Conservation (phyloP, 2,329 filamentous ascomycete species). For the Cercospora sesami region DNA sequence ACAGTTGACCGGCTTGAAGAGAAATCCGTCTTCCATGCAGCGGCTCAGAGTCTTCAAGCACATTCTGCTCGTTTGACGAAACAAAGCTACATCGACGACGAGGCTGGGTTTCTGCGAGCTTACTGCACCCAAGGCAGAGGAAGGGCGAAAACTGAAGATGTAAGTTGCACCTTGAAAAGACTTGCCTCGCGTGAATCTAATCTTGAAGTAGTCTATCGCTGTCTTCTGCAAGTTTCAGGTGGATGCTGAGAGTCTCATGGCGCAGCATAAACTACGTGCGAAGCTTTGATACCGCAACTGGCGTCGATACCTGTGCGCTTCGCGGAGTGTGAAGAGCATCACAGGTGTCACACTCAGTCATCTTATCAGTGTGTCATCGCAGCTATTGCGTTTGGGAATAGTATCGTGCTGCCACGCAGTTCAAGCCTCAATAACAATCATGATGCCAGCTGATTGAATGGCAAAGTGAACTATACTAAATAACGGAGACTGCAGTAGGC, state of each 20-base stretch:
- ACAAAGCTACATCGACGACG: neutral
- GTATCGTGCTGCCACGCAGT: no score
- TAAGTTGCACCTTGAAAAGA: neutral
- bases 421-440: no score
- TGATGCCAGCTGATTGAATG: no score
- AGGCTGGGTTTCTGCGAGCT: neutral
- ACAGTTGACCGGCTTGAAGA: neutral
- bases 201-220: neutral
- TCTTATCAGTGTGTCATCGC: no score
- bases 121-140: neutral
- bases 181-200: neutral
- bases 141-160: neutral
- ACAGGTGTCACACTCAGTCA: no score
- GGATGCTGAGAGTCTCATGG: neutral
- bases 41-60: neutral
- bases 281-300: neutral
- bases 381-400: no score
- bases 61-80: neutral
- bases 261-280: neutral
- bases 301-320: no score
- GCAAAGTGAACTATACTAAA: no score
- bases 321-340: no score
- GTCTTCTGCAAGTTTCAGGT: neutral
- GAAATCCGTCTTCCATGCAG: neutral
- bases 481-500: no score